phyloP scores from a whole-genome alignment of 176 grass and related monocot genomes.

The Areca catechu region DNA sequence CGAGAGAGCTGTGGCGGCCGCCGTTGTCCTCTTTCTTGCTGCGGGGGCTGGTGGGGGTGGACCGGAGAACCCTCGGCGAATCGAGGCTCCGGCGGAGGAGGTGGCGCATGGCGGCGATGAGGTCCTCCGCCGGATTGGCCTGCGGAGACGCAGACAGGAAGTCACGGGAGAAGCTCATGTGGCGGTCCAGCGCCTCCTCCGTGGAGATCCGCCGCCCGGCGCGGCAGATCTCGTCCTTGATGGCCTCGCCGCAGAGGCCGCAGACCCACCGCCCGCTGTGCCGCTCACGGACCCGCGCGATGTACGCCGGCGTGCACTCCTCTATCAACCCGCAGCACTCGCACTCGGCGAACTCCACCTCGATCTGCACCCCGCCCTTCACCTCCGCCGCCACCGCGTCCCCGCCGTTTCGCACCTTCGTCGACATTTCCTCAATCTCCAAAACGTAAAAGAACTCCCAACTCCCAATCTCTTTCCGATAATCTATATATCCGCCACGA shows the following conservation, averaged over 20 bases:
- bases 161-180: conserved; percentile 10
- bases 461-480: not conserved
- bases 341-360: conserved; percentile 7
- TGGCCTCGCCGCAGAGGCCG: conserved; percentile 15
- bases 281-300: conserved; percentile 6
- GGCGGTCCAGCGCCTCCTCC: conserved; percentile 16
- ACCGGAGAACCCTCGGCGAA: not conserved
- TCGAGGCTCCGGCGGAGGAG: conserved; percentile 13
- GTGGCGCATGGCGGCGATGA: conserved; percentile 16
- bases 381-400: not conserved
- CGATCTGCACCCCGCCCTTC: not conserved
- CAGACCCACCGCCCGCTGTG: conserved; percentile 9
- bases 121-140: not conserved
- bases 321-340: conserved; percentile 12
- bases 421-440: not conserved
- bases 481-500: too few species aligned
- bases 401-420: not conserved
- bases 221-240: conserved; percentile 17
- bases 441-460: not conserved
- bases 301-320: conserved; percentile 12
- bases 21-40: not conserved
- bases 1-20: not conserved
- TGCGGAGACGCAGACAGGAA: not conserved
- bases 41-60: not conserved
- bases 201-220: conserved; percentile 13